Percentiles rank a stretch among this genome's conserved stretches.
Evolutionary conservation across 2,329 filamentous ascomycete genomes (phyloP).

Genomic region (Mycocentrospora acerina): DNA sequence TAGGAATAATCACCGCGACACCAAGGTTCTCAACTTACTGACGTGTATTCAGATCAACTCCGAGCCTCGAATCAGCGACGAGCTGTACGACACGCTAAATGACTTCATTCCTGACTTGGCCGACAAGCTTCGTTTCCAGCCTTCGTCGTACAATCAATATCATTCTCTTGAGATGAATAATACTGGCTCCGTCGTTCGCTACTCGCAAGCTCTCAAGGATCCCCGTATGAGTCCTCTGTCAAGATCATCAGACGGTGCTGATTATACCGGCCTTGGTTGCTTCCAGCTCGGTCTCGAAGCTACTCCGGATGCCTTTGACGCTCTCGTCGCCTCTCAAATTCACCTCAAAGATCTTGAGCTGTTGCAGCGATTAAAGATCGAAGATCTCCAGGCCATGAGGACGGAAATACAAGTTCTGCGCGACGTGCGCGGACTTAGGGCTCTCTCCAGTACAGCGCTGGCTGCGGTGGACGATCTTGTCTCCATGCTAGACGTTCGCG

Average conservation of each 20-base stretch:
- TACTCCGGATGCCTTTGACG: constrained; percentile 45
- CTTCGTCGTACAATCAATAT: too few species aligned
- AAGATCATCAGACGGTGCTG: constrained; percentile 39
- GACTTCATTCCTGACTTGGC: constrained; percentile 9
- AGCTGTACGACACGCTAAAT: constrained; percentile 5
- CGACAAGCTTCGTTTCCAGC: constrained; percentile 3
- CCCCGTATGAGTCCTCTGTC: constrained; percentile 34
- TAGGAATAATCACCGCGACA: not conserved
- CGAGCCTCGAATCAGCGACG: not conserved
- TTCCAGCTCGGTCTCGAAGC: constrained; percentile 51
- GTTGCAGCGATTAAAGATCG: constrained; percentile 17
- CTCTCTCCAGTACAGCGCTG: not conserved
- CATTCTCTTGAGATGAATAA: constrained; percentile 8
- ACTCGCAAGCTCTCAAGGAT: constrained; percentile 1
- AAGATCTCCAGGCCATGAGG: constrained; percentile 3
- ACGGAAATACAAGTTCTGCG: not conserved
- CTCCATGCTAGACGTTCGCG: constrained; percentile 3
- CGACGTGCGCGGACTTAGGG: not conserved
- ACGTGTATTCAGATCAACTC: not conserved
- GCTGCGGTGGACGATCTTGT: constrained; percentile 10
- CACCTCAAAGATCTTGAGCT: constrained; percentile 46
- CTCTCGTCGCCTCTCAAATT: constrained; percentile 49
- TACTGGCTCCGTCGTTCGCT: not conserved
- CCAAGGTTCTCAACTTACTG: too few species aligned
- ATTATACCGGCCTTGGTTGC: constrained; percentile 47